Conservation (phyloP, 2,329 filamentous ascomycete species). For the Microsporum canis region DNA sequence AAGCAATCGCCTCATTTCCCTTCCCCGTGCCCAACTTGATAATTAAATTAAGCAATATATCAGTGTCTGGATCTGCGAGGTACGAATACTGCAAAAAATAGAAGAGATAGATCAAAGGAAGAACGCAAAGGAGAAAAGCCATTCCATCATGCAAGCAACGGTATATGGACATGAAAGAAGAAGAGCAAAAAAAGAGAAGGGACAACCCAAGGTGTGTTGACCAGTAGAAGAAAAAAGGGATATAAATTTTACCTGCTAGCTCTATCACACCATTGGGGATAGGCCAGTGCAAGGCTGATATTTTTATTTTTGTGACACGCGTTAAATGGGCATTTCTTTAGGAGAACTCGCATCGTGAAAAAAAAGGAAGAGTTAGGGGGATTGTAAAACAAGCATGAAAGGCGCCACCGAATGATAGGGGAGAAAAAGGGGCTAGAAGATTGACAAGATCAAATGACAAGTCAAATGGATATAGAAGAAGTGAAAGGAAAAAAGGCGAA, state of each 20-base stretch:
- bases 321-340: not conserved
- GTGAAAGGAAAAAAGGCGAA: not conserved
- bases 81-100: not conserved
- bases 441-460: not conserved
- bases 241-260: not conserved
- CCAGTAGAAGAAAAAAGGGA: not conserved
- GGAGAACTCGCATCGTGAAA: not conserved
- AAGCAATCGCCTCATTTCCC: not conserved
- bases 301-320: not conserved
- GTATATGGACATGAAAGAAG: not conserved
- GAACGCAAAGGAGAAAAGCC: not conserved
- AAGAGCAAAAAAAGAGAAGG: not conserved
- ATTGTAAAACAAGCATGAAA: not conserved
- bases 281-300: not conserved
- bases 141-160: conserved; percentile 1
- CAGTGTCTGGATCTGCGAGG: not conserved
- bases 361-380: not conserved
- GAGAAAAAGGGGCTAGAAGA: not conserved
- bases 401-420: not conserved
- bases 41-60: conserved; percentile 2
- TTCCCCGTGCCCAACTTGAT: not conserved
- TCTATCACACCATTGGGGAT: not conserved
- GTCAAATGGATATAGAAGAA: not conserved
- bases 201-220: not conserved
- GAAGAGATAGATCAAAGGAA: not conserved